Evolutionary conservation across 495 filamentous ascomycete species (phyloP).

Genomic region (Sordaria brevicollis): DNA sequence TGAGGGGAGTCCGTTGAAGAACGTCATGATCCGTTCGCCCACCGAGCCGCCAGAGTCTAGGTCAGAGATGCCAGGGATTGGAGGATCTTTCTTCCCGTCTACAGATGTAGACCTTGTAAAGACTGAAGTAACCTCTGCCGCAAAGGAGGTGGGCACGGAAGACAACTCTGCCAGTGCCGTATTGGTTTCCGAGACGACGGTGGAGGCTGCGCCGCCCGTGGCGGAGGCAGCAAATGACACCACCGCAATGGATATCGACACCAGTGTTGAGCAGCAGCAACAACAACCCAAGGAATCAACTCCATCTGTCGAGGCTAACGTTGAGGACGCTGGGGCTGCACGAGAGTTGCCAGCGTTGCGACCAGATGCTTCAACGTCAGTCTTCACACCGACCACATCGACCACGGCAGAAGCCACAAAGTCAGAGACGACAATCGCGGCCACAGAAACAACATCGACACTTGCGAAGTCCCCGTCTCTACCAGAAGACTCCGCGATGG

Average conservation of each 20-base stretch:
- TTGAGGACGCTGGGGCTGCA: neutral
- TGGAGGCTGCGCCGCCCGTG: neutral
- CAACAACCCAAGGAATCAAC: neutral
- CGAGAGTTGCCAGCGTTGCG: neutral
- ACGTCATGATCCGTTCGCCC: slow-evolving; percentile 30
- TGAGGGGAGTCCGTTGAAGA: slow-evolving; percentile 39
- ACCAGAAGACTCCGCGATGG: neutral
- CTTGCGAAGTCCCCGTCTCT: neutral
- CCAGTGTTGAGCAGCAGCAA: neutral
- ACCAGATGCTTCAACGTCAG: neutral
- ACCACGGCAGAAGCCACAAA: neutral
- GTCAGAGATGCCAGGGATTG: slow-evolving; percentile 18
- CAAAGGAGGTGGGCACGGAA: slow-evolving; percentile 3
- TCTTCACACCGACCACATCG: neutral
- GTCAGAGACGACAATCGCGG: neutral
- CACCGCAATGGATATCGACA: slow-evolving; percentile 31
- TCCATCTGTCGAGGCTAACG: neutral
- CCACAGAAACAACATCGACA: neutral
- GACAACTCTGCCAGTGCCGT: neutral
- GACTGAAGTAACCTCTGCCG: neutral
- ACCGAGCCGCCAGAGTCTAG: slow-evolving; percentile 24
- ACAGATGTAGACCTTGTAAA: neutral
- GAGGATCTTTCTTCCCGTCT: neutral
- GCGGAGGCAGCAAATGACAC: neutral
- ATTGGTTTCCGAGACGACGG: neutral